A percentile compares a stretch with the other conserved stretches of the same genome.
Evolutionary conservation across 345 rosid genomes (phyloP).

Genomic region (Arabidopsis suecica): DNA sequence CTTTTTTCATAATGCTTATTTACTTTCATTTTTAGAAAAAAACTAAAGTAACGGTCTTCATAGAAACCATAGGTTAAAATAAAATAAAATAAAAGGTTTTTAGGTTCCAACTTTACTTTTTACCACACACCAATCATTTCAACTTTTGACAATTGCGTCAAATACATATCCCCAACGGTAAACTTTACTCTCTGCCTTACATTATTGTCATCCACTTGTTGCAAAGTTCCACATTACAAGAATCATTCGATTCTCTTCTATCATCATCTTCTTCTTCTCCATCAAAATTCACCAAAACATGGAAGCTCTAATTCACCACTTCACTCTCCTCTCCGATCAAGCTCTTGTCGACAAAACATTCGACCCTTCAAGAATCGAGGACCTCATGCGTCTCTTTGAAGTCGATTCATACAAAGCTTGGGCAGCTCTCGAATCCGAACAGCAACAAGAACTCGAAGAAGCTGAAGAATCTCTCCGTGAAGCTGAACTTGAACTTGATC

Average conservation of each 20-base stretch:
- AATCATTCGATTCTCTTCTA: slow-evolving; percentile 39
- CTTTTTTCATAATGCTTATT: too few relatives aligned
- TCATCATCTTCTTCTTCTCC: background rate
- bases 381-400: slow-evolving; percentile 83
- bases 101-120: background rate
- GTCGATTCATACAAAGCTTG: slow-evolving; percentile 82
- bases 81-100: background rate
- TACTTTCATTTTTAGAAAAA: too few relatives aligned
- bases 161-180: slow-evolving; percentile 41
- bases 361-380: slow-evolving; percentile 74
- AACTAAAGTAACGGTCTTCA: too few relatives aligned
- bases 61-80: too few relatives aligned
- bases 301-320: slow-evolving; percentile 82
- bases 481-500: slow-evolving; percentile 71
- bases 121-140: slow-evolving; percentile 5
- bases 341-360: slow-evolving; percentile 72
- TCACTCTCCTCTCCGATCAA: slow-evolving; percentile 75
- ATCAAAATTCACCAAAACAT: slow-evolving; percentile 39
- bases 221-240: background rate
- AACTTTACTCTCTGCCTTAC: slow-evolving; percentile 7
- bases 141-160: slow-evolving; percentile 37
- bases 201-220: slow-evolving; percentile 33
- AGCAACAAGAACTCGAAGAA: slow-evolving; percentile 48
- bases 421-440: slow-evolving; percentile 70
- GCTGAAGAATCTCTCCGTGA: slow-evolving; percentile 55